These are phyloP conservation scores for Cytospora piceicola DNA, from an alignment of 2,329 filamentous ascomycete species.

Conservation along the genomic window DNA sequence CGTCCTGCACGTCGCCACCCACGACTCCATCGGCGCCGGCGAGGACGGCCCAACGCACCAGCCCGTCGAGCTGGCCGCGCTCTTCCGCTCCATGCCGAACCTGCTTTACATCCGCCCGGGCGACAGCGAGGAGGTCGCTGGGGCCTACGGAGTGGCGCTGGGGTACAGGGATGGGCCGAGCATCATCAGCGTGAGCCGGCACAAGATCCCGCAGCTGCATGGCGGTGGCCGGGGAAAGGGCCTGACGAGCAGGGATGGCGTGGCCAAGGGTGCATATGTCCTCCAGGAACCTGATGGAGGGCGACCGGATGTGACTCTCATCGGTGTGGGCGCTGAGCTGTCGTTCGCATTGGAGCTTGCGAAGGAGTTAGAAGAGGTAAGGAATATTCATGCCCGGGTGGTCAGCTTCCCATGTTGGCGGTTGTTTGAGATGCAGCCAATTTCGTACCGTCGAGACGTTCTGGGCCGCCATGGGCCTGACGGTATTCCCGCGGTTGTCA, in stretches of 20 bases:
- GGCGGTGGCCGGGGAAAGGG: slow-evolving; percentile 3
- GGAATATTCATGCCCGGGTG: slow-evolving; percentile 39
- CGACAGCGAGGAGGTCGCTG: slow-evolving; percentile 56
- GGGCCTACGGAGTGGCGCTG: slow-evolving; percentile 49
- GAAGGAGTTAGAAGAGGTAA: slow-evolving; percentile 40
- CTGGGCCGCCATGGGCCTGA: slow-evolving; percentile 41
- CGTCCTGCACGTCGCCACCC: slow-evolving; percentile 56
- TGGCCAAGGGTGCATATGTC: slow-evolving; percentile 46
- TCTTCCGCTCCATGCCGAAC: slow-evolving; percentile 60
- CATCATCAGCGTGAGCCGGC: slow-evolving; percentile 50
- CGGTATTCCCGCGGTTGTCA: slow-evolving; percentile 47
- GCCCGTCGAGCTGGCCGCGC: slow-evolving; percentile 53
- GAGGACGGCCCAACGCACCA: slow-evolving; percentile 62
- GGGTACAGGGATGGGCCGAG: slow-evolving; percentile 40
- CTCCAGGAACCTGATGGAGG: slow-evolving; percentile 39
- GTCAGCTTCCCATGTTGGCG: slow-evolving; percentile 45
- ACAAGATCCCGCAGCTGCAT: slow-evolving; percentile 44
- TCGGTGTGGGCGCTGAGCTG: slow-evolving; percentile 45
- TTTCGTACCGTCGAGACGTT: slow-evolving; percentile 43
- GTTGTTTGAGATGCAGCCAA: slow-evolving; percentile 42
- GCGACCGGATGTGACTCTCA: slow-evolving; percentile 44
- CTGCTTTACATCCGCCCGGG: slow-evolving; percentile 56
- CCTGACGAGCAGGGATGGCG: slow-evolving; percentile 41
- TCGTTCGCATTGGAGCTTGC: slow-evolving; percentile 48
- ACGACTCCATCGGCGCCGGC: slow-evolving; percentile 58